A percentile compares a stretch with the other conserved stretches of the same genome.
Evolutionary conservation across 2,329 filamentous ascomycete genomes (phyloP).

Genomic region (Hypoxylon sp.): DNA sequence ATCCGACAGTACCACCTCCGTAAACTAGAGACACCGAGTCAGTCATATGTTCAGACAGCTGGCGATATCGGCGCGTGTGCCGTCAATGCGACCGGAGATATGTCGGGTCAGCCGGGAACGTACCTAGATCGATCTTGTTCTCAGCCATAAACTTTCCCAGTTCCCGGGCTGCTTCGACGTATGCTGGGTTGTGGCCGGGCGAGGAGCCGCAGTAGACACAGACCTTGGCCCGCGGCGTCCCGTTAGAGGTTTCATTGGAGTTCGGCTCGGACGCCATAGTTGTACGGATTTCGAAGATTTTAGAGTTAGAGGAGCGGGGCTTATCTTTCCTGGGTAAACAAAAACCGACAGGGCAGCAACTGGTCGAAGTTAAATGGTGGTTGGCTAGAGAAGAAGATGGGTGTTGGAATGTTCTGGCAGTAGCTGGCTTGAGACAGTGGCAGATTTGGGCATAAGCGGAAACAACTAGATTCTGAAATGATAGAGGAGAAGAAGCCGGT

Average conservation of each 20-base stretch:
- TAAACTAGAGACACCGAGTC: conserved; percentile 70
- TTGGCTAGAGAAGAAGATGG: neutral
- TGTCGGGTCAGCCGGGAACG: conserved; percentile 37
- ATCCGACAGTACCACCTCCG: conserved; percentile 90
- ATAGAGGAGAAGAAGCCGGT: conserved; percentile 12
- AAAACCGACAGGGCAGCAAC: conserved; percentile 9
- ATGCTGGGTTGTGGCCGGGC: conserved; percentile 76
- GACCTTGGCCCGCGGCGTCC: conserved; percentile 70
- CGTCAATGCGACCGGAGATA: neutral
- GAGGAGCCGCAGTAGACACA: conserved; percentile 96
- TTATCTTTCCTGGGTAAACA: neutral
- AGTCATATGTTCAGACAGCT: conserved; percentile 16
- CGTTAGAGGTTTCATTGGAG: conserved; percentile 42
- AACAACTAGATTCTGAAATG: conserved; percentile 7
- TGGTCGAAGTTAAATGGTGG: neutral
- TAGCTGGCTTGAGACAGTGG: conserved; percentile 9
- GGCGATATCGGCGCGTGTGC: neutral
- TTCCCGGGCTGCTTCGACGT: conserved; percentile 81
- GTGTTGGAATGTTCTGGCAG: conserved; percentile 14
- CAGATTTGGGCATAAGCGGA: conserved; percentile 29
- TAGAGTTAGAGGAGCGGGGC: conserved; percentile 3
- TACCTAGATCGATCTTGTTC: conserved; percentile 80
- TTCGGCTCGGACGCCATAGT: conserved; percentile 56
- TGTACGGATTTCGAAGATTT: conserved; percentile 11
- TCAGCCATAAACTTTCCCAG: conserved; percentile 80